Percentiles rank a stretch among this genome's conserved stretches.
phyloP scores from a whole-genome alignment of 768 basidiomycete genomes.

The Kwoniella bestiolae region DNA sequence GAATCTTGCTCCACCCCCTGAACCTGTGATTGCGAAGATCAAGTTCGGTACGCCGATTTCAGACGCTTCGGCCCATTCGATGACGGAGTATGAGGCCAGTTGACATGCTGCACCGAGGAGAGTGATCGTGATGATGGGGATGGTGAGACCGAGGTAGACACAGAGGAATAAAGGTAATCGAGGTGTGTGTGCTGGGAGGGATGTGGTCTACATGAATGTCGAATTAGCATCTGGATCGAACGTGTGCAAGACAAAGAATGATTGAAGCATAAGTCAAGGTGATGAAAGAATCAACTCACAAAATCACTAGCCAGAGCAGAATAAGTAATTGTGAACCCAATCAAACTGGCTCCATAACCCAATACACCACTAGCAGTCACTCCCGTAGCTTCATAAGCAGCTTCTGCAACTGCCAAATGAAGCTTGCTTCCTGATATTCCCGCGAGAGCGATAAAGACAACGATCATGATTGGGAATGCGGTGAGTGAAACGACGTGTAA shows the following conservation, averaged over 20 bases:
- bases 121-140: conserved; percentile 52
- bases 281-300: conserved; percentile 41
- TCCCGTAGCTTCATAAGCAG: conserved; percentile 22
- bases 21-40: conserved; percentile 48
- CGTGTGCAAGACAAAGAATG: background rate
- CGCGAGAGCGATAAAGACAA: conserved; percentile 51
- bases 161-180: conserved; percentile 43
- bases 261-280: background rate
- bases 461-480: conserved; percentile 53
- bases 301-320: conserved; percentile 54
- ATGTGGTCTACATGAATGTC: conserved; percentile 53
- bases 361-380: conserved; percentile 46
- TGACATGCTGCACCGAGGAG: conserved; percentile 51
- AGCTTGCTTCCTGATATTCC: conserved; percentile 46
- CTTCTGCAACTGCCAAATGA: conserved; percentile 31
- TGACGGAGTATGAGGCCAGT: conserved; percentile 47
- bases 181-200: conserved; percentile 45
- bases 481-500: conserved; percentile 53
- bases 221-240: too few relatives aligned
- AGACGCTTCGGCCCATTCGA: conserved; percentile 43
- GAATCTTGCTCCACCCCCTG: conserved; percentile 46
- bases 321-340: conserved; percentile 56
- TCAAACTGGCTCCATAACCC: conserved; percentile 53
- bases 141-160: conserved; percentile 50
- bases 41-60: conserved; percentile 48